These are phyloP conservation scores for Thraustotheca clavata DNA, from an alignment of 352 stramenopile species.

Conservation along the genomic window DNA sequence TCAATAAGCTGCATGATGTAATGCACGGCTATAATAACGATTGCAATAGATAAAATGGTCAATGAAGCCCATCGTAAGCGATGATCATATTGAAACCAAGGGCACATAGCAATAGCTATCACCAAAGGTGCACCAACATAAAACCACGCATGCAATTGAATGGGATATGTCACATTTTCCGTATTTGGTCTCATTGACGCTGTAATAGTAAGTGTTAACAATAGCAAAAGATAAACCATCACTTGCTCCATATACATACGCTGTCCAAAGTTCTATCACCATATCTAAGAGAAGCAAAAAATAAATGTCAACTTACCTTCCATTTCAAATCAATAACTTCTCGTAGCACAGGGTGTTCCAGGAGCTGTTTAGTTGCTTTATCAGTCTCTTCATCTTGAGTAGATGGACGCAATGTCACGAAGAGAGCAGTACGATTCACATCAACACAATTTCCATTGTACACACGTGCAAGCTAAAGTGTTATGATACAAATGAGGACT, in stretches of 20 bases:
- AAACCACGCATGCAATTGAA: background rate
- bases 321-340: background rate
- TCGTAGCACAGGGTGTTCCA: conserved; percentile 10
- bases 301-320: background rate
- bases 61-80: background rate
- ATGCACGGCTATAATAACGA: background rate
- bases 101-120: background rate
- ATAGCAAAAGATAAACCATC: conserved; percentile 1
- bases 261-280: background rate
- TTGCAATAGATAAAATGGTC: background rate
- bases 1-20: background rate
- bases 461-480: background rate
- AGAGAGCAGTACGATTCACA: background rate
- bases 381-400: background rate
- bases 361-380: conserved; percentile 4
- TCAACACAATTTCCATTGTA: background rate
- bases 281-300: background rate
- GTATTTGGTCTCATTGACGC: background rate
- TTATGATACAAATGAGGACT: background rate
- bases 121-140: background rate
- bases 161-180: background rate
- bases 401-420: background rate
- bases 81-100: background rate
- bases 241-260: conserved; percentile 15
- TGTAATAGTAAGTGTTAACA: conserved; percentile 6